Evolutionary conservation across 768 basidiomycete species (phyloP), one percentile per base, ranked within the genome.

Genomic region (Pulveroboletus sp.): DNA sequence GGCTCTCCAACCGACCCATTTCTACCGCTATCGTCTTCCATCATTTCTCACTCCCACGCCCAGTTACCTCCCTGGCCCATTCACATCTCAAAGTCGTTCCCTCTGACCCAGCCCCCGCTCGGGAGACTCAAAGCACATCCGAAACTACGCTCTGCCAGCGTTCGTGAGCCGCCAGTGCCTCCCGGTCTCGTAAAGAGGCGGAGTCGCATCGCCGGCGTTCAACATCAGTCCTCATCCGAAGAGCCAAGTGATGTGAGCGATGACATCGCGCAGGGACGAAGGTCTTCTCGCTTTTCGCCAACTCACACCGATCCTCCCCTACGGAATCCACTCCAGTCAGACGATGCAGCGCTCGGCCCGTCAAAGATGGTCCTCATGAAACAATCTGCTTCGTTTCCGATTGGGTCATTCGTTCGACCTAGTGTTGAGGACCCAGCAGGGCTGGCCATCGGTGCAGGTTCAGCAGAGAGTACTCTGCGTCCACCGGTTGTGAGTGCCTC

Each of bases 111-210:
- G 9, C 66, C 66, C n/a, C 68, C 66, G 0, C 61, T 61, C 46
- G 56, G 59, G 6, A 61, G 45, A 42, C 39, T 50, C 51, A 69
- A 57, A 18, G 55, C 63, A 1, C 68, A 68, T 39, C 66, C 66
- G 0, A 69, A 68, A 26, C 51, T 68, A 2, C 66, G 68, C 33
- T 30, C 57, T 1, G 56, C 63, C 24, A 59, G 9, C 49, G 56
- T 51, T 0, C 67, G 66, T 15, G 67, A 69, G 15, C 66, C 66
- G 0, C 66, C 66, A 28, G 65, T 67, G 1, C 66, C 66, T 1
- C 66, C 66, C 15, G 63, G 63, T 1, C 61, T 67, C 31, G 66
- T 58, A n/a, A 61, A 69, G 37, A 45, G 64, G 15, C 56, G 55
- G 7, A 59, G 60, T n/a, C 59, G 53, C 47, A 48, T 68, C 49